phyloP scores from a whole-genome alignment of 176 grass and related monocot genomes.

The Luzula sylvatica region DNA sequence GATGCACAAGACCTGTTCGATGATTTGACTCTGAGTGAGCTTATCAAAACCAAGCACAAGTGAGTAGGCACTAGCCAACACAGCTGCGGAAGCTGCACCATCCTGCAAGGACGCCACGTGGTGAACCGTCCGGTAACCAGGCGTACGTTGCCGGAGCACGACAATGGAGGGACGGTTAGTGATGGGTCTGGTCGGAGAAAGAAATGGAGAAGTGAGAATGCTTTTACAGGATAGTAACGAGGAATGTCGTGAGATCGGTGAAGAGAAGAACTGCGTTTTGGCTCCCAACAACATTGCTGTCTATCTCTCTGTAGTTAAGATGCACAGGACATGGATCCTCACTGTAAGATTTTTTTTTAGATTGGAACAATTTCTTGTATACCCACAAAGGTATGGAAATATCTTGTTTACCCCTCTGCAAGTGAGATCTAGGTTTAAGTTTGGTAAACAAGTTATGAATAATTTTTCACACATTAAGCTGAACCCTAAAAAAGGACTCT shows the following conservation, averaged over 20 bases:
- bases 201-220: not conserved
- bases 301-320: too few species aligned
- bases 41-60: conserved; percentile 59
- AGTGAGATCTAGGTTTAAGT: too few species aligned
- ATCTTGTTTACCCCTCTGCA: too few species aligned
- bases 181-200: not conserved
- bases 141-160: not conserved
- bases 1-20: conserved; percentile 54
- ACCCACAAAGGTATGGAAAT: too few species aligned
- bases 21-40: conserved; percentile 43
- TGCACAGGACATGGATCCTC: too few species aligned
- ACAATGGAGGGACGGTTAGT: not conserved
- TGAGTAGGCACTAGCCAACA: conserved; percentile 53
- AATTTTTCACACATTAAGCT: too few species aligned
- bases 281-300: too few species aligned
- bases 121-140: not conserved
- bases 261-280: not conserved
- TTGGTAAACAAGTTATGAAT: too few species aligned
- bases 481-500: too few species aligned
- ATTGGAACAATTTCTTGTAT: too few species aligned
- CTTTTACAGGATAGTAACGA: not conserved
- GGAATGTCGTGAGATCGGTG: not conserved
- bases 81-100: conserved; percentile 27
- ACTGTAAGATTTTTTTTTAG: too few species aligned
- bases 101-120: conserved; percentile 41